Evolutionary conservation across 2,329 filamentous ascomycete species (phyloP), one percentile per base, ranked within the genome.

Genomic region (Trichoderma guizhouense): DNA sequence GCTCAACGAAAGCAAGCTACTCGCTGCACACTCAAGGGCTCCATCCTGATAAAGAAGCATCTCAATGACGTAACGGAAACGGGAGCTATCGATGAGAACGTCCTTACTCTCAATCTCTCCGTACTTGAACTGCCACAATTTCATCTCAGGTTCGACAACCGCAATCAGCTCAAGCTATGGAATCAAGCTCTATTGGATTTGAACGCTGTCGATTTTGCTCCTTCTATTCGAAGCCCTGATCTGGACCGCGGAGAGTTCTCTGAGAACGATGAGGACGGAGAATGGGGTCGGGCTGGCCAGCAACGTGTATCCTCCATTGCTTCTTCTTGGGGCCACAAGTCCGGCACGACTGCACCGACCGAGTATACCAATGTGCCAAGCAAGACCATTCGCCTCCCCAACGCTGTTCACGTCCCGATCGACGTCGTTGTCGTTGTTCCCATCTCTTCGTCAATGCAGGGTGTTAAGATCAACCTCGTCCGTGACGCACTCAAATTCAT

Each of bases 381-480:
- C 77, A 87, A 80, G 78, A 83, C 83, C 67, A 77, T 78, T 71
- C 76, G 75, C 9, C 83, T 82, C 73, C 83, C 74, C 61, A 76
- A 84, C 24, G 88, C 91, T 7, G 81, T 95, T 62, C 96, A 99
- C 79, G 93, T 98, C 18, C 95, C 96, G 2, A 89, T 98, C 69
- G 96, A 99, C 79, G 91, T 99, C 34, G 95, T 99, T 0, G 94
- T 98, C 0, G 96, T 99, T 26, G 95, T 99, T 39, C 96, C 96
- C 0, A 94, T 99, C 7, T 98, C 96, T 0, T 97, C 95, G 1
- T 98, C 96, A 0, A 99, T 98, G 95, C 96, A 98, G 82, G 96
- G 96, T n/a, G 89, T 99, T 73, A 99, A 99, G 84, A 98, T 98
- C 79, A 97, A 95, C 73, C 86, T 99, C 1, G 89, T 99, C 15